Base-by-base conservation (phyloP, 768 basidiomycete genomes). In the Podaxis sp. region DNA sequence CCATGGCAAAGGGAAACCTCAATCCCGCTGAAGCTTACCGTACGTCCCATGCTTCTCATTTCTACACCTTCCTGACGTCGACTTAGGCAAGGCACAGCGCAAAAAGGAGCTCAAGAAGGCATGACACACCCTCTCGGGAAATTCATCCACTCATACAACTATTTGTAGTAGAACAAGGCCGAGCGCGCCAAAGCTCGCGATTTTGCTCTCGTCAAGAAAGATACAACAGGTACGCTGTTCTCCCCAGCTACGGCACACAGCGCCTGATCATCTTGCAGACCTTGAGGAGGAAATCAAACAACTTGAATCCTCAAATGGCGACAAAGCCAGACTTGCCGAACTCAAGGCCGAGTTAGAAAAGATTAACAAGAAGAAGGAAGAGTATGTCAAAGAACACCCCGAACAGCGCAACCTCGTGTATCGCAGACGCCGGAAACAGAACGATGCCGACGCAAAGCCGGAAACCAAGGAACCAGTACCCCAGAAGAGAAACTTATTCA, bases 91-190 rank as follows among this genome's bases (percentile, higher is more conserved):
- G 76, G 88, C 93, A 2, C 89, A 89, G 71, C 83, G 93, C 63
- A 95, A 94, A 75, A 98, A 95, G 73, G 96, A 99, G 73, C 79
- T 98, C 49, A 96, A 96, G 79, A 96, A 94, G 89, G 94, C 88
- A 75, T 67, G 85, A 65, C 36, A 11, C 54, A 17, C 1, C 4
- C 15, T 46, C 22, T 24, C 24, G 24, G 15, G 9, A 46, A 17
- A 33, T 25, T 43, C 29, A 6, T 17, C 13, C 36, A 51, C 62
- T 63, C 22, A 67, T 27, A 52, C 37, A 25, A 22, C 38, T 50
- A 13, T 36, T 56, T 81, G 75, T 75, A 86, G 84, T 89, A 96
- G 94, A 96, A 98, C 82, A 98, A 97, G 80, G 76, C 89, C 72
- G 88, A 84, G 60, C 82, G 96, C 60, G 75, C 83, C 55, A 94